Evolutionary conservation across 129 eudicot genomes (phyloP).

Genomic region (Silybum marianum): DNA sequence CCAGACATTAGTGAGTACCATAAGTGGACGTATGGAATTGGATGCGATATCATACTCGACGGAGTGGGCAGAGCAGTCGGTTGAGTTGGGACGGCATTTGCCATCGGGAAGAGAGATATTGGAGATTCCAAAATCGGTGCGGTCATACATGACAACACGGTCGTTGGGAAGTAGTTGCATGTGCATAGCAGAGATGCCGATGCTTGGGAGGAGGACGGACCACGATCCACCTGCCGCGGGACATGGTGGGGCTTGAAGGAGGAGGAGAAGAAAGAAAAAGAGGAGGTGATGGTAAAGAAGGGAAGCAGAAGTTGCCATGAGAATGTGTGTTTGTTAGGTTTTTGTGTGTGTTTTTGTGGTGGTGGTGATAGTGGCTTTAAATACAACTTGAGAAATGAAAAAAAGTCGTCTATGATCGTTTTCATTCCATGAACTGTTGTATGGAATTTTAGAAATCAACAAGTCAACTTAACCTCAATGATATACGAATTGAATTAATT

Average conservation of each 20-base stretch:
- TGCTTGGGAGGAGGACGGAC: slow-evolving; percentile 47
- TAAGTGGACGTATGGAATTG: slow-evolving; percentile 63
- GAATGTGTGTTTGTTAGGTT: neutral
- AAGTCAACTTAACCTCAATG: no score
- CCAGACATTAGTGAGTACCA: slow-evolving; percentile 64
- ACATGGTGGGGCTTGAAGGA: slow-evolving; percentile 17
- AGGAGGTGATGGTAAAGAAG: neutral
- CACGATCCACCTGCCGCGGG: slow-evolving; percentile 48
- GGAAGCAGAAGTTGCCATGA: neutral
- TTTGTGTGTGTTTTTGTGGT: neutral
- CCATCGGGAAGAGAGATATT: slow-evolving; percentile 58
- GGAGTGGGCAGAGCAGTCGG: slow-evolving; percentile 78
- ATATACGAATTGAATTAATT: no score
- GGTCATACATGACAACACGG: slow-evolving; percentile 66
- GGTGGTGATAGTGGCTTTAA: neutral
- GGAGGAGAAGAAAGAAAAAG: slow-evolving; percentile 1
- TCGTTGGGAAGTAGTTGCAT: slow-evolving; percentile 74
- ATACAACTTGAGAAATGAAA: neutral
- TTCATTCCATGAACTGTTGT: no score
- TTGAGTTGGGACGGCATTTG: slow-evolving; percentile 48
- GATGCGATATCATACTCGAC: slow-evolving; percentile 55
- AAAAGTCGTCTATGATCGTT: neutral
- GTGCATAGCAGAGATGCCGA: slow-evolving; percentile 81
- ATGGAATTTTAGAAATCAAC: no score
- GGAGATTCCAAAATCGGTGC: slow-evolving; percentile 72